These are phyloP conservation scores for Monosporascus sp. DNA, from an alignment of 2,329 filamentous ascomycete species.

Conservation along the genomic window DNA sequence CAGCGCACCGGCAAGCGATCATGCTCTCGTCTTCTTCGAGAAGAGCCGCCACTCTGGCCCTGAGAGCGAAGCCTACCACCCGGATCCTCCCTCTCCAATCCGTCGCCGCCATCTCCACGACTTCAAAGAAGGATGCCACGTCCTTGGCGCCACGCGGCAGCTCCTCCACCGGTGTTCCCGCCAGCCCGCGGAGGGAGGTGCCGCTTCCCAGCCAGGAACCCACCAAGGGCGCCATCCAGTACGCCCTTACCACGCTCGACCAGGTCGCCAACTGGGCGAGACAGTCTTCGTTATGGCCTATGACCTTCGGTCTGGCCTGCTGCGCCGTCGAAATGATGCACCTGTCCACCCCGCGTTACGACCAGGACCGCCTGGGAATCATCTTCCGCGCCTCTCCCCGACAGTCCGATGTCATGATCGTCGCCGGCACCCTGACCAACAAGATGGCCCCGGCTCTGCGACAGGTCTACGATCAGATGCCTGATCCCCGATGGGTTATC, in stretches of 20 bases:
- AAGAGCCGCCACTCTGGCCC: not conserved
- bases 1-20: too few relatives aligned
- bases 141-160: constrained; percentile 38
- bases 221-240: constrained; percentile 77
- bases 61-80: not conserved
- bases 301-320: constrained; percentile 85
- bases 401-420: constrained; percentile 90
- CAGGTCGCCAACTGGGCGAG: constrained; percentile 78
- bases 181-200: constrained; percentile 62
- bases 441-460: constrained; percentile 91
- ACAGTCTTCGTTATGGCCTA: constrained; percentile 80
- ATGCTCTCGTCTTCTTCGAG: not conserved
- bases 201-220: constrained; percentile 71
- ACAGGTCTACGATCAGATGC: constrained; percentile 95
- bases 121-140: constrained; percentile 58
- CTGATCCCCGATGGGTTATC: constrained; percentile 79
- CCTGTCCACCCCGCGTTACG: constrained; percentile 79
- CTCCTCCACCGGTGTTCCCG: constrained; percentile 47
- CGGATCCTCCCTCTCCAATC: constrained; percentile 54
- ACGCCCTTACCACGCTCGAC: constrained; percentile 79
- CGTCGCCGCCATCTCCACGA: constrained; percentile 60
- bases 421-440: constrained; percentile 87
- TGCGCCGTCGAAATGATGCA: constrained; percentile 94
- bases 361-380: constrained; percentile 82
- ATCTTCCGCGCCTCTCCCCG: constrained; percentile 86